Base-by-base conservation (phyloP, 345 rosid species). In the Euphorbia lathyris region DNA sequence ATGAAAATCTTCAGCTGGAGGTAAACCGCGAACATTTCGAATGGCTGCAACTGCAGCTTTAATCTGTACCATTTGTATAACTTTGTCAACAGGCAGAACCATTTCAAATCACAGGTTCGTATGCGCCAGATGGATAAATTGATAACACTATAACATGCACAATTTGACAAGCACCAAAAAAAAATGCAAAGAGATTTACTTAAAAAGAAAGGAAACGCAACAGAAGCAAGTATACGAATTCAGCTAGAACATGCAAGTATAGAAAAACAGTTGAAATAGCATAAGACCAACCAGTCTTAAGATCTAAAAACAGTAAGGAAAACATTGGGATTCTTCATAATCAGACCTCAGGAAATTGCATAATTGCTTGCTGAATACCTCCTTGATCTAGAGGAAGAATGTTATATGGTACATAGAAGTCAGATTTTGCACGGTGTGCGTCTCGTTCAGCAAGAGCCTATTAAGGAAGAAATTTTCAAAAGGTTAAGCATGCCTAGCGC, bases 341-440 rank as follows among this genome's bases (percentile, higher is more conserved):
- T 58, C 83, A 76, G 81, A 92, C 98, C 96, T 92, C 98, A 61
- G 90, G 84, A 26, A 88, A 72, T 77, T 87, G 85, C 96, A 88
- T 88, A 78, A 91, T 90, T 72, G 93, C 84, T 30, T 88, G 97
- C 86, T 80, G 93, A 82, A 81, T 81, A 30, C 89, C 90, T 85
- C 97, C 97, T 65, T 84, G 83, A 73, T 79, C 90, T 32, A 91
- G 95, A 66, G 97, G 96, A 76, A 94, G 96, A 81, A 94, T 91
- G 85, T 94, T 94, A 81, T 87, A 93, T 0, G 94, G 89, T 50
- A 92, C 88, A 70, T 84, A 86, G 75, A 87, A 75, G 59, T 80
- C 87, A 30, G 92, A 73, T 77, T 79, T 85, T n/a, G 71, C 79
- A n/a, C 76, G 86, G 65, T 78, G 77, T 68, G 72, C 73, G 16